Evolutionary conservation across 2,329 filamentous ascomycete species (phyloP), one percentile per base, ranked within the genome.

Genomic region (Hypoxylon sp.): DNA sequence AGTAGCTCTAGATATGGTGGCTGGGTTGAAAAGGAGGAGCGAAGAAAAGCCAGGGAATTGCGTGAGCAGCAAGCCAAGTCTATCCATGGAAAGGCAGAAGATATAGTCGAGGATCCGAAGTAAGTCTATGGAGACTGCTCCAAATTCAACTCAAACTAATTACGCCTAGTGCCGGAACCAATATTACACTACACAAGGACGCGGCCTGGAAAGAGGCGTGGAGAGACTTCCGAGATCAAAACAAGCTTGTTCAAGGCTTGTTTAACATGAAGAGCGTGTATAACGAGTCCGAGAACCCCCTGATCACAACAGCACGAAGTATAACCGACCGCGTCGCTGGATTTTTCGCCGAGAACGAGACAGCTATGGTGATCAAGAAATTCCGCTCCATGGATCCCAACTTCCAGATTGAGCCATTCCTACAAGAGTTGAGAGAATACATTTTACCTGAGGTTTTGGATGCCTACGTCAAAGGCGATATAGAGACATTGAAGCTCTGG

Each of bases 261-360:
- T 97, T 96, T 74, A 85, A 80, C 68, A 84, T 96, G 74, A 92
- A 93, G 74, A 85, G 83, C 48, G 86, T 87, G 48, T 97, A 97
- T 75, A 88, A 96, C 62, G 94, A 99, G 75, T 97, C 94, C 7
- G 94, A 99, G 69, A 99, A 99, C 71, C 93, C 94, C 5, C 80
- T 99, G 31, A 90, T 99, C 59, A 89, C 87, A 35, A 97, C 93
- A 0, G 94, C 92, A 1, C 88, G 94, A 68, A 91, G 90, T 71
- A 96, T 99, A 63, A 93, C 92, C 21, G 94, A 99, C 71, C 85
- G 89, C 50, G 86, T 99, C 27, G 91, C 89, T 35, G 91, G 94
- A 19, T 99, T 97, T 77, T 99, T 99, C 62, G 94, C 94, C 56
- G 94, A 99, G 73, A 99, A 97, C 71, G 94, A 99, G 77, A 97